Conservation (phyloP, 345 rosid species). For the Eucalyptus marginata region DNA sequence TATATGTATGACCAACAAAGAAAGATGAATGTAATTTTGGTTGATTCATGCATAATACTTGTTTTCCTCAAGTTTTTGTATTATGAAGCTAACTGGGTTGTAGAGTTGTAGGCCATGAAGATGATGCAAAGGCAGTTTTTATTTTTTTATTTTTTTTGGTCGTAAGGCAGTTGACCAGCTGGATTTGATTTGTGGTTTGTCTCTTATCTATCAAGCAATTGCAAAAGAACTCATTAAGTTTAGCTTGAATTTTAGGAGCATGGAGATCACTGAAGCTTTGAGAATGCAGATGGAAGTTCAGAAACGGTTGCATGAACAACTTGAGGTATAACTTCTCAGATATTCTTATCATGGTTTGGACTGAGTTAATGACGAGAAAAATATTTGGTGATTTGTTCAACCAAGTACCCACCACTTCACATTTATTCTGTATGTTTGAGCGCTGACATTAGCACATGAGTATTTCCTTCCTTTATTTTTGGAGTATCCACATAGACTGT, state of each 20-base stretch:
- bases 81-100: not conserved
- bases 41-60: not conserved
- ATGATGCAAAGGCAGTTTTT: not conserved
- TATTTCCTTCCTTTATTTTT: not conserved
- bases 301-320: slow-evolving; percentile 87
- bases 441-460: not conserved
- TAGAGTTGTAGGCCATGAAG: not conserved
- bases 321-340: slow-evolving; percentile 45
- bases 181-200: not conserved
- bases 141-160: not conserved
- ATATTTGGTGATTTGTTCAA: not conserved
- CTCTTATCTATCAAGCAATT: not conserved
- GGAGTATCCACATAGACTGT: not conserved
- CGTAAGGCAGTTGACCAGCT: not conserved
- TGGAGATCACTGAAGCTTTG: slow-evolving; percentile 73
- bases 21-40: not conserved
- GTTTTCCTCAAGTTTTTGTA: not conserved
- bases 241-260: slow-evolving; percentile 34
- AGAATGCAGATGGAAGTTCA: slow-evolving; percentile 90
- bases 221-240: not conserved
- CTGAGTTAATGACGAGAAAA: not conserved
- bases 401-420: not conserved
- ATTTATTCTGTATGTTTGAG: not conserved
- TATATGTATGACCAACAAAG: not conserved
- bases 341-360: not conserved